Evolutionary conservation across 1,139 yeast genomes (phyloP).

Genomic region (Candida gigantensis): DNA sequence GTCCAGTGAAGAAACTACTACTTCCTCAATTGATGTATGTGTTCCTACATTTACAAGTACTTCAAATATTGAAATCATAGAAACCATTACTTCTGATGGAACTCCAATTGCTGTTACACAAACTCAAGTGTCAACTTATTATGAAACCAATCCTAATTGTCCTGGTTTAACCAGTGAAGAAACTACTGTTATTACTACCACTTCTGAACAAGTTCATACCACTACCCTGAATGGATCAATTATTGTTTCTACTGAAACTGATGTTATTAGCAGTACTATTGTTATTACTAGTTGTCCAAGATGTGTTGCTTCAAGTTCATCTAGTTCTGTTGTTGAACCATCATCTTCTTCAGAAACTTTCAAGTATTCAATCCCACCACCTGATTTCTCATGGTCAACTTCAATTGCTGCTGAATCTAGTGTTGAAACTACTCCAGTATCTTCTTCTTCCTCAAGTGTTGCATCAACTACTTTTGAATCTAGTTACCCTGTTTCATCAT

Average conservation of each 20-base stretch:
- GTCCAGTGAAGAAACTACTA: conserved; percentile 2
- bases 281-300: conserved; percentile 1
- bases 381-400: neutral
- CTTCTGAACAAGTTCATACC: conserved; percentile 6
- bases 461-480: conserved; percentile 3
- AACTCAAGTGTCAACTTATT: conserved; percentile 2
- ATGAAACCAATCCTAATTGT: conserved; percentile 1
- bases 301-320: conserved; percentile 1
- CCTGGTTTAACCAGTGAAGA: conserved; percentile 1
- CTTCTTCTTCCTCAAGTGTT: conserved; percentile 1
- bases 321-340: neutral
- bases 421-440: neutral
- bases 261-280: neutral
- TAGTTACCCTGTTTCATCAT: too few relatives aligned
- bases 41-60: conserved; percentile 1
- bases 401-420: conserved; percentile 3
- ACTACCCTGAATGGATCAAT: conserved; percentile 3
- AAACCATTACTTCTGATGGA: conserved; percentile 2
- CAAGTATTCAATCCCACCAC: neutral
- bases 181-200: conserved; percentile 3
- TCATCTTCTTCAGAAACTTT: neutral
- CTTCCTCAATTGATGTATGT: conserved; percentile 1
- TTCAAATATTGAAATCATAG: neutral
- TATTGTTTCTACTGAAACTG: conserved; percentile 10
- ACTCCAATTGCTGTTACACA: conserved; percentile 1